Base-by-base conservation (phyloP, 2,329 filamentous ascomycete species). In the Aureobasidium sp. region DNA sequence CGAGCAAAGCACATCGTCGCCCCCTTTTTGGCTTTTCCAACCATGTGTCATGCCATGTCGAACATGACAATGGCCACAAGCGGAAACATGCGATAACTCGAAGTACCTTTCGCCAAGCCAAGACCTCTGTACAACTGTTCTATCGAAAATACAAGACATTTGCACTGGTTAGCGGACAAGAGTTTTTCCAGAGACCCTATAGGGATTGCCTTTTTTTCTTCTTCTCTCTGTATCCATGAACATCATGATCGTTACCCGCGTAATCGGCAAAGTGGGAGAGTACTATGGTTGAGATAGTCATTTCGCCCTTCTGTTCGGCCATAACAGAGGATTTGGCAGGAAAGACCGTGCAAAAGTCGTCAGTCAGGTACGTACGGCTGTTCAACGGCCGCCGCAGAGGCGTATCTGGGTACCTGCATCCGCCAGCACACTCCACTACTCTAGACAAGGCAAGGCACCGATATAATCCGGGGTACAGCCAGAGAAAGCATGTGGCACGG, bases 121-220 rank as follows among this genome's bases (percentile, higher is more conserved):
- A 55, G 37, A 55, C 27, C 9, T 23, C 27, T 55, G 37, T 17
- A 55, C 15, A 57, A 57, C 53, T 46, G 53, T 57, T 57, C 53
- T 57, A 57, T 57, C 40, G 53, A 57, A 57, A 57, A 57, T 46
- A 46, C 53, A 46, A 57, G 53, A 57, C 53, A 57, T 57, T n/a
- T 57, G 53, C 11, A 46, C 53, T 46, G 40, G 53, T 46, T 57
- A 57, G 53, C 31, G 53, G 19, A 46, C n/a, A n/a, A n/a, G n/a
- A n/a, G n/a, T n/a, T n/a, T n/a, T n/a, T n/a, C n/a, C 17, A 11
- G 37, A n/a, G 4, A 11, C 38, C 38, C 51, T 29, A 27, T 40
- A 57, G 53, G n/a, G 21, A 57, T 57, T 57, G 40, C 53, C 53
- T 45, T 57, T 35, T 19, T 9, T 27, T 13, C 38, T 42, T 35